Evolutionary conservation across 331 rosid genomes (phyloP), one percentile per base, ranked within the genome.

Genomic region (Arachis monticola): DNA sequence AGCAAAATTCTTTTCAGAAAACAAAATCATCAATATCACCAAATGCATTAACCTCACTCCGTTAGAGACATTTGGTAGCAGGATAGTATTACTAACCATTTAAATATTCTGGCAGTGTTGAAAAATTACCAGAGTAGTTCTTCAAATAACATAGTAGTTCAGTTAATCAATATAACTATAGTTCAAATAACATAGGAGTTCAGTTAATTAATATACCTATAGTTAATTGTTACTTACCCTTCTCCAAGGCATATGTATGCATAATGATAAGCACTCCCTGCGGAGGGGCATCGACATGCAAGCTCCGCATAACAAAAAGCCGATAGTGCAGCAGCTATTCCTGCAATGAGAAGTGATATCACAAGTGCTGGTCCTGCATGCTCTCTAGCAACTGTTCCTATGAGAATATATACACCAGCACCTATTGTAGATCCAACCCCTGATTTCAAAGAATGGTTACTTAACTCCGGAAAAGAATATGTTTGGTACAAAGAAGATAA

Each of bases 251-350:
- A 93, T 74, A 93, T 91, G 83, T 91, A 93, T 11, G 97, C 78
- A 72, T 93, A 93, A 75, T 93, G 98, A 80, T 93, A 93, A 71
- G 98, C 98, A 69, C 98, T 93, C 77, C 98, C 98, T 2, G 98
- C 98, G 17, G 98, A 93, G 4, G 98, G 98, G 69, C 97, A 91
- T 10, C 98, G 90, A 79, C 98, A 89, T n/a, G 98, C 87, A 67
- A 93, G 97, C 83, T 93, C 98, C 0, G 98, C 97, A 84, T 93
- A 93, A 80, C 97, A 91, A 73, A 93, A 91, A 27, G 97, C 98
- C 2, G 98, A 93, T 57, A 93, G 85, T 38, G 93, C 98, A 74
- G 98, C 97, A 3, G 98, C 94, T 66, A 93, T 83, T 84, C 97
- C 98, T 4, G 98, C 98, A 41, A 91, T 77, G 13, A 93, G 74